These are phyloP conservation scores for Diutina pseudorugosa DNA, from an alignment of 1,139 yeast species.

Conservation along the genomic window DNA sequence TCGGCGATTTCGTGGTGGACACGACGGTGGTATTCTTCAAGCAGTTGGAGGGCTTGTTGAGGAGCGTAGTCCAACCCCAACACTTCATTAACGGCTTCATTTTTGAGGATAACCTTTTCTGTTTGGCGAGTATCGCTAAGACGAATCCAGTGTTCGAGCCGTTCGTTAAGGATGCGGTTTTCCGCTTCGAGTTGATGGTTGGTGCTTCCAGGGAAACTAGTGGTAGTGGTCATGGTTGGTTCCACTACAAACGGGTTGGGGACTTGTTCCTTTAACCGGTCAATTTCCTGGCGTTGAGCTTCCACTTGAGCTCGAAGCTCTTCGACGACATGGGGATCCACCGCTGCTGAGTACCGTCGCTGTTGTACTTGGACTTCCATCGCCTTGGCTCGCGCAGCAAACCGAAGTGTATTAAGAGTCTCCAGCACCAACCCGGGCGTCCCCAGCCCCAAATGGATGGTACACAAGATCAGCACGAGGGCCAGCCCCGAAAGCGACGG, in stretches of 20 bases:
- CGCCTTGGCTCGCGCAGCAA: constrained; percentile 90
- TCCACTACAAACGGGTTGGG: neutral
- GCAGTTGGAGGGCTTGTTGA: constrained; percentile 30
- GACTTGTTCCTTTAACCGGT: neutral
- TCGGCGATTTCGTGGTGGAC: constrained; percentile 45
- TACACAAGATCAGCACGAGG: constrained; percentile 78
- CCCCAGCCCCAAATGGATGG: constrained; percentile 50
- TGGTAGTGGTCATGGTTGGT: too few relatives aligned
- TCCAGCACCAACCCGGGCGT: constrained; percentile 36
- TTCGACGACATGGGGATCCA: constrained; percentile 34
- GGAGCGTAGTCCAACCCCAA: constrained; percentile 22
- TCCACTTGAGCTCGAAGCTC: constrained; percentile 35
- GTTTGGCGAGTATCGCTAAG: constrained; percentile 47
- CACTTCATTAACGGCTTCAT: constrained; percentile 42
- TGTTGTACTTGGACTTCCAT: constrained; percentile 57
- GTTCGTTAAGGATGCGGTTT: constrained; percentile 47
- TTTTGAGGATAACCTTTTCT: constrained; percentile 40
- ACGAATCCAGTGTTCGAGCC: constrained; percentile 56
- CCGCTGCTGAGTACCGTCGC: constrained; percentile 11
- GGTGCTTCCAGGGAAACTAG: neutral
- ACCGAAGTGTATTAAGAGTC: constrained; percentile 76
- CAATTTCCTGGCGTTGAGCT: constrained; percentile 29
- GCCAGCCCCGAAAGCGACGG: constrained; percentile 88
- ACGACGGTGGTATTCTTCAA: constrained; percentile 35
- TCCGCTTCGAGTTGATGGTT: constrained; percentile 42